Evolutionary conservation across 805 yeast species (phyloP).

Genomic region (Candida anglica): DNA sequence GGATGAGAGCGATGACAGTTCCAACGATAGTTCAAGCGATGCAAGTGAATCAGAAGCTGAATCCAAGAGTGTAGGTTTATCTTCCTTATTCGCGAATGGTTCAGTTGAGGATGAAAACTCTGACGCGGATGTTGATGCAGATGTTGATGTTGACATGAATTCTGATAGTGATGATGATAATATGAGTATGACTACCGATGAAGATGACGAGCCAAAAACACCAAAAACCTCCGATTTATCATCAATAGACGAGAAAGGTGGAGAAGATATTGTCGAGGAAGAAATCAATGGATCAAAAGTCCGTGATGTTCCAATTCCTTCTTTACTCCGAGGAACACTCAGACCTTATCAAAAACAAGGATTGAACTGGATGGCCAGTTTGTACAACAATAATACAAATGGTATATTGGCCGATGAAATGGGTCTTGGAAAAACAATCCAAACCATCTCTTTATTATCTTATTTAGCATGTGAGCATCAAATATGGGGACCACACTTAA

Average conservation of each 20-base stretch:
- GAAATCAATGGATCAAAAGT: constrained; percentile 40
- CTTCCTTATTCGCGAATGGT: constrained; percentile 10
- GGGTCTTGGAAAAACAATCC: constrained; percentile 98
- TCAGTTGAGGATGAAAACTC: constrained; percentile 8
- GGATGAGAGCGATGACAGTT: constrained; percentile 1
- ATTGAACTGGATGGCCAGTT: constrained; percentile 91
- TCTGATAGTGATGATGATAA: constrained; percentile 15
- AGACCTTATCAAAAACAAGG: constrained; percentile 96
- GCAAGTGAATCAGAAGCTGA: constrained; percentile 10
- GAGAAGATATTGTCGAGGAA: constrained; percentile 19
- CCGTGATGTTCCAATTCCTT: constrained; percentile 73
- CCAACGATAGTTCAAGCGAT: constrained; percentile 4
- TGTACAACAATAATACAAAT: constrained; percentile 87
- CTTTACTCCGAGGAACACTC: constrained; percentile 71
- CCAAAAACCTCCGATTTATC: constrained; percentile 17
- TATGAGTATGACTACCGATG: constrained; percentile 16
- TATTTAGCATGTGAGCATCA: constrained; percentile 92
- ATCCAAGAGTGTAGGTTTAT: constrained; percentile 12
- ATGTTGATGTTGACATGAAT: constrained; percentile 9
- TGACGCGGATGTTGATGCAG: constrained; percentile 17
- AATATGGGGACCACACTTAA: constrained; percentile 97
- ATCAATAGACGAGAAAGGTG: constrained; percentile 6
- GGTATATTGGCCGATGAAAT: constrained; percentile 98
- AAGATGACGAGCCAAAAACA: constrained; percentile 28
- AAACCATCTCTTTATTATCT: constrained; percentile 81